A percentile compares a stretch with the other conserved stretches of the same genome.
These are phyloP conservation scores for Trichomonas gallinae DNA, from an alignment of 208 protist genomes.

Conservation along the genomic window DNA sequence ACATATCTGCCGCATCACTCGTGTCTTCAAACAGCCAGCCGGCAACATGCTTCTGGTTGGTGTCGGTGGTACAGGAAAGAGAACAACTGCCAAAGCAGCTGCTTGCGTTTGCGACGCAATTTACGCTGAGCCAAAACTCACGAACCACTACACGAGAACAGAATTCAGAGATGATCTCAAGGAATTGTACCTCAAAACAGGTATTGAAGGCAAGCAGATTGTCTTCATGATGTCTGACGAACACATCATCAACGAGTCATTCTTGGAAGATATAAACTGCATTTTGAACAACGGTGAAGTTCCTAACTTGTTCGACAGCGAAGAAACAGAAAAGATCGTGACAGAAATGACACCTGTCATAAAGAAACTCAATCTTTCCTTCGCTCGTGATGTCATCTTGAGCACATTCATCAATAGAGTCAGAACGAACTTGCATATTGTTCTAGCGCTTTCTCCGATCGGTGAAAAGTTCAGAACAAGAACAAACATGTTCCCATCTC, in stretches of 20 bases:
- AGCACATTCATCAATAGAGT: constrained; percentile 71
- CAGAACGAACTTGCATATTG: constrained; percentile 75
- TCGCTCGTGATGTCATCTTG: constrained; percentile 64
- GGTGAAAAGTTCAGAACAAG: constrained; percentile 67
- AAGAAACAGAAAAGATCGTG: constrained; percentile 77
- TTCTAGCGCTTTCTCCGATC: constrained; percentile 77
- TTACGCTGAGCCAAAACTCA: neutral
- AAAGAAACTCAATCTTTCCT: neutral
- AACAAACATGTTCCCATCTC: constrained; percentile 82
- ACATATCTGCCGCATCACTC: constrained; percentile 76
- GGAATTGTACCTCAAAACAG: constrained; percentile 46
- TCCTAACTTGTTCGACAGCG: constrained; percentile 72
- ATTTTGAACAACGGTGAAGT: constrained; percentile 88
- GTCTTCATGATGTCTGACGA: constrained; percentile 79
- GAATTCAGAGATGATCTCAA: constrained; percentile 41
- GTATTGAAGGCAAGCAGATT: constrained; percentile 71
- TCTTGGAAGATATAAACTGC: constrained; percentile 91
- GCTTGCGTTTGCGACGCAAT: constrained; percentile 59
- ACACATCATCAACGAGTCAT: constrained; percentile 69
- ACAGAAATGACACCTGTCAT: constrained; percentile 23
- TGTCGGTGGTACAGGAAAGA: constrained; percentile 81
- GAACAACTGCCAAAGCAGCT: constrained; percentile 76
- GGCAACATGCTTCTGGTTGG: constrained; percentile 81
- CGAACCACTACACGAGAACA: constrained; percentile 60
- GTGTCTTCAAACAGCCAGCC: constrained; percentile 79